Percentiles rank a stretch among this genome's conserved stretches.
Conservation (phyloP, 73 alveolate species). For the Durusdinium trenchii region DNA sequence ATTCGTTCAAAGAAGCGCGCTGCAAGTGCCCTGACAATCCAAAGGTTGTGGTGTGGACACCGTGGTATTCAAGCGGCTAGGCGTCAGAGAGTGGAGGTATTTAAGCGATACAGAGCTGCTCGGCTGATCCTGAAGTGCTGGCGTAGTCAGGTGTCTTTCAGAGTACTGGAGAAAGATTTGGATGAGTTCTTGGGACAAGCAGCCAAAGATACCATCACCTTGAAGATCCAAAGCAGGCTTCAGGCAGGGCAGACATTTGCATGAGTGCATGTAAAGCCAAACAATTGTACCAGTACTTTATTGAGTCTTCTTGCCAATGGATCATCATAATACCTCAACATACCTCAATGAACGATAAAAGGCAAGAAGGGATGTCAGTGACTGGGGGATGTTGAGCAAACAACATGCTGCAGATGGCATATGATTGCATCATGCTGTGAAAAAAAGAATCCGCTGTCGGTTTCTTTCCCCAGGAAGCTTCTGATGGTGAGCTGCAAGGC, state of each 20-base stretch:
- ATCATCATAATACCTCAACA: too few species aligned
- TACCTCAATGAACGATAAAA: too few species aligned
- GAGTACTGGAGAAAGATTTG: slow-evolving; percentile 38
- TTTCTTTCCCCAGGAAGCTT: neutral
- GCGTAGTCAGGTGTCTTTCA: neutral
- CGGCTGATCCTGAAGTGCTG: slow-evolving; percentile 19
- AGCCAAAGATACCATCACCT: slow-evolving; percentile 11
- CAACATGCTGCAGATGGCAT: too few species aligned
- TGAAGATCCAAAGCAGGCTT: slow-evolving; percentile 71
- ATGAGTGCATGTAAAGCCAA: too few species aligned
- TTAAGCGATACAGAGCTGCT: slow-evolving; percentile 9
- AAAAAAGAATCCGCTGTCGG: neutral
- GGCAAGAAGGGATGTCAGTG: too few species aligned
- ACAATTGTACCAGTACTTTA: too few species aligned
- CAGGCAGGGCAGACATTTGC: slow-evolving; percentile 14
- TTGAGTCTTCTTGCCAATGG: too few species aligned
- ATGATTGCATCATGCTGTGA: neutral
- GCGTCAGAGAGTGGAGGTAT: neutral
- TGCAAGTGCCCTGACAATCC: neutral
- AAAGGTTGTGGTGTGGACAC: slow-evolving; percentile 51
- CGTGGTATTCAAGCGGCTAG: slow-evolving; percentile 7
- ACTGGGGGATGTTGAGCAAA: too few species aligned
- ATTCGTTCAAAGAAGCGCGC: neutral
- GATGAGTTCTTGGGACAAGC: slow-evolving; percentile 55
- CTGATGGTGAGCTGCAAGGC: slow-evolving; percentile 37